Evolutionary conservation across 306 rosid genomes (phyloP).

Genomic region (Corylus avellana): DNA sequence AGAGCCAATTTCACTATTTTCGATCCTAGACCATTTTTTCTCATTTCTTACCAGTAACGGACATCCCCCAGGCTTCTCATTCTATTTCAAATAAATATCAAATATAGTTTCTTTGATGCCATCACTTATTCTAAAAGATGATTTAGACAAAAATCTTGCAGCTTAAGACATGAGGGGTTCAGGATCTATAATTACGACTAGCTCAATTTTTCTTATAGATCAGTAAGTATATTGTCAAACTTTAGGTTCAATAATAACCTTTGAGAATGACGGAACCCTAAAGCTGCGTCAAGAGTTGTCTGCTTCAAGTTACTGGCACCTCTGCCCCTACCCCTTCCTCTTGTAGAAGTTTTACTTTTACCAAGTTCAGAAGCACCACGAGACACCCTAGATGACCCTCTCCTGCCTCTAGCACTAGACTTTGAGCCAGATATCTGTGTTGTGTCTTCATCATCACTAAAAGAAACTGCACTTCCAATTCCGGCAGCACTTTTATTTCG

Average conservation of each 20-base stretch:
- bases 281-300: conserved; percentile 84
- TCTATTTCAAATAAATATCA: not conserved
- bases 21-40: not conserved
- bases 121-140: not conserved
- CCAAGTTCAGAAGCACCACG: conserved; percentile 31
- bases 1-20: not conserved
- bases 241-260: conserved; percentile 50
- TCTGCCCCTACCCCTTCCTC: conserved; percentile 79
- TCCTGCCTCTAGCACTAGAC: conserved; percentile 72
- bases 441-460: conserved; percentile 88
- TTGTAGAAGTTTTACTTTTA: conserved; percentile 48
- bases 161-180: not conserved
- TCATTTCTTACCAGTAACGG: not conserved
- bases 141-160: not conserved
- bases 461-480: conserved; percentile 66
- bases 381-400: conserved; percentile 54
- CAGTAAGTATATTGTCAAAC: not conserved
- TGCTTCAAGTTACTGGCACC: conserved; percentile 67
- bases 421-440: conserved; percentile 51
- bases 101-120: not conserved
- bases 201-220: conserved; percentile 18
- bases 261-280: conserved; percentile 75
- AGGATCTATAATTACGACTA: not conserved
- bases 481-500: conserved; percentile 61
- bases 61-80: not conserved